Percentiles rank a stretch among this genome's conserved stretches.
These are phyloP conservation scores for Nothophaeocryptopus gaeumannii DNA, from an alignment of 2,329 filamentous ascomycete species.

Conservation along the genomic window DNA sequence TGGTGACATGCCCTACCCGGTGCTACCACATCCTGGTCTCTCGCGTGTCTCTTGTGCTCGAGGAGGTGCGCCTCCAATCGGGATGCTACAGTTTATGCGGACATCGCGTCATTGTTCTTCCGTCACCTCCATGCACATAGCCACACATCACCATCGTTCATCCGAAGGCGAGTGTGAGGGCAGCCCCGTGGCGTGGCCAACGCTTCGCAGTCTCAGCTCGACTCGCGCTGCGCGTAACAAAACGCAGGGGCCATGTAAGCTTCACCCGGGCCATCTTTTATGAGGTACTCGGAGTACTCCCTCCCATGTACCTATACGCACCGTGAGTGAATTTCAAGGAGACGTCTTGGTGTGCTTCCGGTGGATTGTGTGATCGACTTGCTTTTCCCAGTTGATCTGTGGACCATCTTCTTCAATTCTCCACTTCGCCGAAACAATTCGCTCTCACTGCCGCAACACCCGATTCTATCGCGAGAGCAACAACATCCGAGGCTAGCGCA, in stretches of 20 bases:
- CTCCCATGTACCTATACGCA: no score
- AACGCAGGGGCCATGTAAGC: conserved; percentile 11
- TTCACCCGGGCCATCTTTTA: conserved; percentile 9
- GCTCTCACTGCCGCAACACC: no score
- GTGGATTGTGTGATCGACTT: no score
- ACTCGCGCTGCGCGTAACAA: conserved; percentile 6
- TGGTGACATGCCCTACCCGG: not conserved
- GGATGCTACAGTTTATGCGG: conserved; percentile 1
- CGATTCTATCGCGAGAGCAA: no score
- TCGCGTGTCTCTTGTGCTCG: not conserved
- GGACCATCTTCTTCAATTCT: no score
- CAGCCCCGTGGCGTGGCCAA: no score
- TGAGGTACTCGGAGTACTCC: no score
- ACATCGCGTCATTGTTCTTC: not conserved
- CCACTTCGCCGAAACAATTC: no score
- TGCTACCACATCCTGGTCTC: not conserved
- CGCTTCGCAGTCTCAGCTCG: conserved; percentile 11
- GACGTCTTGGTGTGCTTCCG: no score
- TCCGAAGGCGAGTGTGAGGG: conserved; percentile 1
- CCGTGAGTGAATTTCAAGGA: no score
- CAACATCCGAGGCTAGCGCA: no score
- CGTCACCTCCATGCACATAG: conserved; percentile 6
- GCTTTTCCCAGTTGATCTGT: no score
- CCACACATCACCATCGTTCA: conserved; percentile 6
- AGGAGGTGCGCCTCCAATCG: not conserved